These are phyloP conservation scores for Chiua virens DNA, from an alignment of 768 basidiomycete species.

Conservation along the genomic window DNA sequence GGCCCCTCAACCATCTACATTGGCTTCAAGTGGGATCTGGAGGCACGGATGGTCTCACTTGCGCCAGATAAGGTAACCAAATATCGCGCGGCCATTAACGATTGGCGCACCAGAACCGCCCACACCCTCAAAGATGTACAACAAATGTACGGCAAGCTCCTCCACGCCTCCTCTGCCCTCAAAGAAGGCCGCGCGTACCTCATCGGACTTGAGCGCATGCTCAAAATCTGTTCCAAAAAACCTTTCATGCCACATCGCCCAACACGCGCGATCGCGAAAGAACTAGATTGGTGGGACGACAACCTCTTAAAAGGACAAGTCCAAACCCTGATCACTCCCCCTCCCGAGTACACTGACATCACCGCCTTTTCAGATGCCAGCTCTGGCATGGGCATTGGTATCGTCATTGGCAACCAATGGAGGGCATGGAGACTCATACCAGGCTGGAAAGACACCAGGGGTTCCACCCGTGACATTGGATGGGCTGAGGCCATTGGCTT, in stretches of 20 bases:
- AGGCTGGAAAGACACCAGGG: constrained; percentile 8
- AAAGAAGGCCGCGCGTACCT: constrained; percentile 41
- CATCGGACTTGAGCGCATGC: constrained; percentile 38
- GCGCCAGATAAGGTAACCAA: neutral
- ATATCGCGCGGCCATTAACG: constrained; percentile 2
- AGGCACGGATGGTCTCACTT: neutral
- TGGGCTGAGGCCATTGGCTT: constrained; percentile 22
- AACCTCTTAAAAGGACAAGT: accelerated
- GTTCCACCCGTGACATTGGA: constrained; percentile 11
- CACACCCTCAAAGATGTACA: constrained; percentile 6
- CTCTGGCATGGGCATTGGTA: neutral
- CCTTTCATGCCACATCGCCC: constrained; percentile 32
- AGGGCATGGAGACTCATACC: constrained; percentile 7
- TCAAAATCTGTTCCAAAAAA: constrained; percentile 23
- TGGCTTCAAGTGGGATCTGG: constrained; percentile 40
- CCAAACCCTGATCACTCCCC: neutral
- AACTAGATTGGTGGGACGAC: constrained; percentile 1
- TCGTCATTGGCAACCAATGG: neutral
- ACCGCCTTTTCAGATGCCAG: constrained; percentile 17
- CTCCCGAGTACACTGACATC: too few relatives aligned
- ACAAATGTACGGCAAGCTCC: constrained; percentile 6
- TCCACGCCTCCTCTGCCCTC: constrained; percentile 23
- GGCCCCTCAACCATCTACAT: neutral
- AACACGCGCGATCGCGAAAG: accelerated
- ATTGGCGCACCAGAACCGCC: neutral